A percentile compares a stretch with the other conserved stretches of the same genome.
Conservation (phyloP, 805 yeast species). For the Kodamaea laetipori region DNA sequence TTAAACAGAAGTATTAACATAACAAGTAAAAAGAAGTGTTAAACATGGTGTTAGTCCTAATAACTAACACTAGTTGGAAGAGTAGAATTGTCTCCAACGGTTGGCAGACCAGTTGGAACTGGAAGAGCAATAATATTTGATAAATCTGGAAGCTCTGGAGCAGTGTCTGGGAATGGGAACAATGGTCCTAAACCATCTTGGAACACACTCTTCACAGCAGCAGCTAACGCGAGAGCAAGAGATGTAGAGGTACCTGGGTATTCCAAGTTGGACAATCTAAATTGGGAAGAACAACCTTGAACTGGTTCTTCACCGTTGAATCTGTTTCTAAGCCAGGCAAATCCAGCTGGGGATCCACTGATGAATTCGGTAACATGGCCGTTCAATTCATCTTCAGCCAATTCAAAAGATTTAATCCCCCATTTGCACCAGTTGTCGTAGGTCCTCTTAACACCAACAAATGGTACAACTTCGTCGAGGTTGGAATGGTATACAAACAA, state of each 20-base stretch:
- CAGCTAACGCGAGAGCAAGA: not conserved
- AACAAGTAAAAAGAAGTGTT: too few species aligned
- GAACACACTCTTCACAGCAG: slow-evolving; percentile 4
- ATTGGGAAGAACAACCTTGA: slow-evolving; percentile 31
- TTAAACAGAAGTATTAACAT: too few species aligned
- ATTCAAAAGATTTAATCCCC: slow-evolving; percentile 32
- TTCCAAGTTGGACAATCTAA: slow-evolving; percentile 49
- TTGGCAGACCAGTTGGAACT: not conserved
- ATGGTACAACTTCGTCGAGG: slow-evolving; percentile 16
- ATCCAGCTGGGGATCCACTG: slow-evolving; percentile 20
- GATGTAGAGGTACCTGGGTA: slow-evolving; percentile 34
- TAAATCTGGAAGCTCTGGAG: not conserved
- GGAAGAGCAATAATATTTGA: not conserved
- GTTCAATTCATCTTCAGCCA: slow-evolving; percentile 24
- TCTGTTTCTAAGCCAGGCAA: slow-evolving; percentile 22
- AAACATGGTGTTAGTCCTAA: not conserved
- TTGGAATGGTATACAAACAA: slow-evolving; percentile 16
- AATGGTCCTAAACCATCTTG: slow-evolving; percentile 1
- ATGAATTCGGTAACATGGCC: slow-evolving; percentile 29
- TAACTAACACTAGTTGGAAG: not conserved
- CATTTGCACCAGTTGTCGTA: slow-evolving; percentile 32
- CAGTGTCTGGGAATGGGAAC: not conserved
- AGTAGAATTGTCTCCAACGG: not conserved
- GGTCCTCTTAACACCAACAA: slow-evolving; percentile 14
- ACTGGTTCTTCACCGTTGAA: slow-evolving; percentile 19